These are phyloP conservation scores for Cenchrus purpureus DNA, from an alignment of 176 grass and related monocot species.

Conservation along the genomic window DNA sequence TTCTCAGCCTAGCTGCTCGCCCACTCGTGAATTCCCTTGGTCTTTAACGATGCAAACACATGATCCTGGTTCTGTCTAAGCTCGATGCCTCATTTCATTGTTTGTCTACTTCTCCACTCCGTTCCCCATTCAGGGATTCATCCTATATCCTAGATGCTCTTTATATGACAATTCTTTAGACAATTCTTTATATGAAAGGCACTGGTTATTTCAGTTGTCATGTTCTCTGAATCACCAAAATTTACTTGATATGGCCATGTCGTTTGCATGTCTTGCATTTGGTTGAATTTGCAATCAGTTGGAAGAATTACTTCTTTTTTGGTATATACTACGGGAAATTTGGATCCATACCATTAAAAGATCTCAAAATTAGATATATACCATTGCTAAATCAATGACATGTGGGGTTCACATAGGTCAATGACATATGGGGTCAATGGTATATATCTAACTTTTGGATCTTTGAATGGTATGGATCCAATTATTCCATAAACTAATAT, in stretches of 20 bases:
- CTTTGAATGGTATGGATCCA: no score
- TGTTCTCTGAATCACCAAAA: not conserved
- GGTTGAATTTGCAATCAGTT: not conserved
- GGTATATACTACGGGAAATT: no score
- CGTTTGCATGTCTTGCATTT: slow-evolving; percentile 5
- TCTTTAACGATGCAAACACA: not conserved
- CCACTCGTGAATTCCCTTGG: not conserved
- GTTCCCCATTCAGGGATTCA: not conserved
- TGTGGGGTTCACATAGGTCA: no score
- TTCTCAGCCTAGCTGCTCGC: not conserved
- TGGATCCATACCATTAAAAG: no score
- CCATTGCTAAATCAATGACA: no score
- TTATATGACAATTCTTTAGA: not conserved
- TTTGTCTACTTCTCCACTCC: not conserved
- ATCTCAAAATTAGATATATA: no score
- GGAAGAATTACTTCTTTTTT: not conserved
- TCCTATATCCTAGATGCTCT: not conserved
- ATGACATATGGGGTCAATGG: no score
- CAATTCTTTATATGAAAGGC: not conserved
- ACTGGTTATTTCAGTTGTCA: not conserved
- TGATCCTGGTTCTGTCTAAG: not conserved
- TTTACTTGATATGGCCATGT: not conserved
- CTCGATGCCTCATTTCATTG: not conserved
- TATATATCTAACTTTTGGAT: no score
- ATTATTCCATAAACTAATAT: not conserved